Evolutionary conservation across 371 early-diverging fungal species (phyloP).

Genomic region (Nematocida sp.): DNA sequence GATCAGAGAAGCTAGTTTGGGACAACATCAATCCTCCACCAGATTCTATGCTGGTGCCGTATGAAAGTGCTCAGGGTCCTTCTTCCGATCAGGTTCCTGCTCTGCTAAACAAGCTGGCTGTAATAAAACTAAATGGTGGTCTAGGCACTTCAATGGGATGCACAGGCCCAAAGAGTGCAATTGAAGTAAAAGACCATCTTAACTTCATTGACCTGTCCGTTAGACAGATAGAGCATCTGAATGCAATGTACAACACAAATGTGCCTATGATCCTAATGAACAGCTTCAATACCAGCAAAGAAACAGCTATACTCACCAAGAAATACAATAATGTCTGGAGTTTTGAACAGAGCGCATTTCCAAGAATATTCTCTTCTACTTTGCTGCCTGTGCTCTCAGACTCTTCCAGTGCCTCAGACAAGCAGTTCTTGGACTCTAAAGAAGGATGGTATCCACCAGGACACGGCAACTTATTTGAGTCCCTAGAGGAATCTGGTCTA

Average conservation of each 20-base stretch:
- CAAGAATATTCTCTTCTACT: constrained; percentile 84
- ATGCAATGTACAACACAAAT: constrained; percentile 74
- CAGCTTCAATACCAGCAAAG: constrained; percentile 94
- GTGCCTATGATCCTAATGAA: constrained; percentile 98
- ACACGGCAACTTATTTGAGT: constrained; percentile 93
- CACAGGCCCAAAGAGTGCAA: constrained; percentile 93
- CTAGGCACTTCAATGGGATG: constrained; percentile 99
- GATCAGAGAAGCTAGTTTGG: constrained; percentile 62
- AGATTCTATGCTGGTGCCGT: constrained; percentile 57
- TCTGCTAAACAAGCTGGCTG: constrained; percentile 78
- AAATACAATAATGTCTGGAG: constrained; percentile 85
- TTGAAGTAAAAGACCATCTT: constrained; percentile 91
- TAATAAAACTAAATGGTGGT: constrained; percentile 96
- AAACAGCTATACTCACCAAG: constrained; percentile 86
- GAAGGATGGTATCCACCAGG: constrained; percentile 86
- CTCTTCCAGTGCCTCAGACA: neutral
- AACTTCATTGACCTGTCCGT: constrained; percentile 95
- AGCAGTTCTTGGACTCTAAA: too few species aligned
- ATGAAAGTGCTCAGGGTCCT: constrained; percentile 14
- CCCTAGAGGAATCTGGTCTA: constrained; percentile 82
- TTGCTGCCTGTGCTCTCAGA: constrained; percentile 73
- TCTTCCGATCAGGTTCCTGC: constrained; percentile 10
- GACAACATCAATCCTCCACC: constrained; percentile 58
- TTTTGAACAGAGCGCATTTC: constrained; percentile 91
- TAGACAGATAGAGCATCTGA: constrained; percentile 91